Evolutionary conservation across 2,329 filamentous ascomycete species (phyloP).

Genomic region (Colletotrichum eleusines): DNA sequence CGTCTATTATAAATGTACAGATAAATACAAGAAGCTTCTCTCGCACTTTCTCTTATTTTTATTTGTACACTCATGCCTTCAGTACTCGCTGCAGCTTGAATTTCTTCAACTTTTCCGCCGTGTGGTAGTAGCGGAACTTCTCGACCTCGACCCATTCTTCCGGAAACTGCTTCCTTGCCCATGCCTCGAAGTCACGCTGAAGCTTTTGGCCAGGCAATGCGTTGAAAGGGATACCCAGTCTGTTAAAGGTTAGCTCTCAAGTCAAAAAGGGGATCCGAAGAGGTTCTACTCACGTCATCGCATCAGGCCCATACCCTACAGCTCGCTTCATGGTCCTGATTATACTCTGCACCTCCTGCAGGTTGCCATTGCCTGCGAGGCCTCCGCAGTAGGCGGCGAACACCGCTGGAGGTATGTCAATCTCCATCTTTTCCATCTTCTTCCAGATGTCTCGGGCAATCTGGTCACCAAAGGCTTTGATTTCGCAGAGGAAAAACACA

Average conservation of each 20-base stretch:
- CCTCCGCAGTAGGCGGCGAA: constrained; percentile 84
- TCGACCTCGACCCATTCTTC: constrained; percentile 76
- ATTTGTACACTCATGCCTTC: constrained; percentile 62
- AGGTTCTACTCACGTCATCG: constrained; percentile 72
- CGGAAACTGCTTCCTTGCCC: constrained; percentile 78
- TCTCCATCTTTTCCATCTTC: constrained; percentile 78
- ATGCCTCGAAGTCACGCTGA: constrained; percentile 78
- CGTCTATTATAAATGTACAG: constrained; percentile 43
- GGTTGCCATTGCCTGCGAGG: constrained; percentile 77
- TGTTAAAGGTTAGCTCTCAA: constrained; percentile 49
- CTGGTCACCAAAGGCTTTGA: constrained; percentile 66
- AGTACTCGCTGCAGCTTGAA: constrained; percentile 64
- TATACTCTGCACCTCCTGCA: constrained; percentile 75
- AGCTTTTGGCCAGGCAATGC: constrained; percentile 73
- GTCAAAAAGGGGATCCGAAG: background rate
- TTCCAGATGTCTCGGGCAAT: constrained; percentile 77
- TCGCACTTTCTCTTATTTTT: constrained; percentile 44
- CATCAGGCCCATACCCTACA: constrained; percentile 75
- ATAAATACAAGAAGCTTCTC: constrained; percentile 41
- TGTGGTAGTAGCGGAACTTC: constrained; percentile 61
- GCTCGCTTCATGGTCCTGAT: constrained; percentile 75
- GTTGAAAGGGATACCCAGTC: constrained; percentile 82
- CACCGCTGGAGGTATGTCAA: constrained; percentile 79
- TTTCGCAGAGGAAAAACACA: constrained; percentile 83
- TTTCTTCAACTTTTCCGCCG: constrained; percentile 58